Evolutionary conservation across 2,329 filamentous ascomycete species (phyloP), one percentile per base, ranked within the genome.

Genomic region (Nannizzia gypsea): DNA sequence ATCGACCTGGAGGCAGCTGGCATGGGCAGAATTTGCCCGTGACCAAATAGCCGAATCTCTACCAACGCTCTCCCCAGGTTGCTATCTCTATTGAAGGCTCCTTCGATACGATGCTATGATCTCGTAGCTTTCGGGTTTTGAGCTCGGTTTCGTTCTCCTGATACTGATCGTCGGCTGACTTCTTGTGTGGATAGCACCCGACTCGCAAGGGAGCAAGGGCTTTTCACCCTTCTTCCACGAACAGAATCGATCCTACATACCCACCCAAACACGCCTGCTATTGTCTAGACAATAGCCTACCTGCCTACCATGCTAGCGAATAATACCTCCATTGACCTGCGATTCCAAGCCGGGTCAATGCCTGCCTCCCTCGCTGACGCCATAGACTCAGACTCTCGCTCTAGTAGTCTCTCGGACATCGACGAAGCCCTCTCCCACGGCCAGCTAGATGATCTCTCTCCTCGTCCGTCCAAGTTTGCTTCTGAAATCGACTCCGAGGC

Each of bases 391-490:
- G 88, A 87, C 71, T 85, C 84, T 71, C 80, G 88, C 58, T 96
- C 91, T 42, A 97, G 92, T 73, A 93, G 90, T 68, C 80, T 97
- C 67, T 96, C 90, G 76, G 92, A 96, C 67, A 88, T 95, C 60
- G 90, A 91, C 69, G 89, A 95, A 68, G 85, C 89, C 63, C 81
- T 78, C 48, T 86, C 89, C 57, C 84, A 88, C 64, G 86, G 81
- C 56, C 74, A 74, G 2, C 74, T 74, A 11, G 76, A 87, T 58
- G 81, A 81, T 62, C 80, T 73, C 67, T 73, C 71, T 61, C 74
- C 69, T 59, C 73, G 65, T 66, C 78, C 79, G 6, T 78, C 80
- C 65, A 82, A 77, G 66, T 77, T 81, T 63, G 78, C 83, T 61
- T 83, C 84, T 34, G 82, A 85, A 58, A 80, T 81, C 59, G 85